Base-by-base conservation (phyloP, 1,284 basidiomycete species). In the Apiotrichum veenhuisii region DNA sequence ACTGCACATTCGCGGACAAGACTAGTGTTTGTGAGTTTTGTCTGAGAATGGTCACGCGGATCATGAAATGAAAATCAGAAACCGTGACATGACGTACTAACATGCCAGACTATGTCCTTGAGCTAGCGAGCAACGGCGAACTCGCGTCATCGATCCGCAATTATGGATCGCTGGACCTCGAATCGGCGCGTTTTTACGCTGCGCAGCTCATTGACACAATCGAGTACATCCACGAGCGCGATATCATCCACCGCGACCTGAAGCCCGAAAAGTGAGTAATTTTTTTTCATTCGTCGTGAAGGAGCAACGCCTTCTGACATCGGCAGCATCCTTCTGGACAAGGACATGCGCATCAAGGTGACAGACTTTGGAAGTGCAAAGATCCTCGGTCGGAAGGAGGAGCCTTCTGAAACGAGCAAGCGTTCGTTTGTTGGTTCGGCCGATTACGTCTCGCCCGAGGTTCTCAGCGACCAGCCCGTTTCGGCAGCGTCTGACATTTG, bases 321-420 rank as follows among this genome's bases (percentile, higher is more conserved):
- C 50, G 54, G 50, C 56, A 82, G 81, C 74, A 83, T 98, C 42
- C 80, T 99, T 17, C 81, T 98, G 41, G 91, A 94, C 67, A 83
- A 84, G 49, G 82, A 86, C 22, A 89, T 86, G 78, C 85, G 91
- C 50, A 85, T 97, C 74, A 97, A 95, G 77, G 85, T 99, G 22
- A 91, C 94, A 27, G 96, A 99, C 77, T 98, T 98, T 77, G 96
- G 96, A 12, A 96, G 92, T 20, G 93, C 91, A 34, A 95, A 95
- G 78, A 82, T 95, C 63, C 79, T 93, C 48, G 84, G 85, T 63
- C 74, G 72, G 58, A 66, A 73, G 61, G 58, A 83, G 17, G 80
- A 79, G 55, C 36, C 41, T 3, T 55, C 59, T 42, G 54, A 59
- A 9, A 63, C 51, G 3, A 56, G 61, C 23, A 78, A 76, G 57